These are phyloP conservation scores for Argentina anserina DNA, from an alignment of 306 rosid species.

Conservation along the genomic window DNA sequence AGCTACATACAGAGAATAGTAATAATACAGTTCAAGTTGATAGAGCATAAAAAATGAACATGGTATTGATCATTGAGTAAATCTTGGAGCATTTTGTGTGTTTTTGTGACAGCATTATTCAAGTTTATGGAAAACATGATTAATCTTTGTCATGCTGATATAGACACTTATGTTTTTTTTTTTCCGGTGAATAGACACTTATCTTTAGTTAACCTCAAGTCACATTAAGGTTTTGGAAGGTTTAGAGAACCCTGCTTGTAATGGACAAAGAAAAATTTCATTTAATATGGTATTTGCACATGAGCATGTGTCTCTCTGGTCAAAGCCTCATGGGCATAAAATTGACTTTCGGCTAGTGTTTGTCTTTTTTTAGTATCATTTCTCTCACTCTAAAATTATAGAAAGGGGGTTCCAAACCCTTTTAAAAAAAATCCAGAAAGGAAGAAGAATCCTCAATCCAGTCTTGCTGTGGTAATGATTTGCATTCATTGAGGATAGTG, in stretches of 20 bases:
- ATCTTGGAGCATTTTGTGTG: background rate
- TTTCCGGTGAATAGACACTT: conserved; percentile 9
- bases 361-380: background rate
- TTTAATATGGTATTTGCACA: conserved; percentile 19
- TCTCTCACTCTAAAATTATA: background rate
- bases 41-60: background rate
- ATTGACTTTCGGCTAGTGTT: background rate
- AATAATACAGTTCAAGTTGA: conserved; percentile 11
- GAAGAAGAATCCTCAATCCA: conserved; percentile 18
- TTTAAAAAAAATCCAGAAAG: background rate
- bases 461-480: conserved; percentile 32
- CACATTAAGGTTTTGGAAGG: conserved; percentile 18
- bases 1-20: conserved; percentile 1
- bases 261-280: background rate
- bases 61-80: conserved; percentile 21
- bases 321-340: background rate
- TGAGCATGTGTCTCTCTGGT: conserved; percentile 29
- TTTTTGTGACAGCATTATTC: conserved; percentile 14
- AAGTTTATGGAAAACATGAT: background rate
- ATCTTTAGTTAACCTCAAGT: background rate
- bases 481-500: conserved; percentile 36
- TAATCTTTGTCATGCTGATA: background rate
- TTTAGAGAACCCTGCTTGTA: conserved; percentile 10
- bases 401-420: no score
- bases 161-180: background rate